Evolutionary conservation across 2,329 filamentous ascomycete genomes (phyloP), one percentile per base, ranked within the genome.

Genomic region (Ramularia collo-cygni): DNA sequence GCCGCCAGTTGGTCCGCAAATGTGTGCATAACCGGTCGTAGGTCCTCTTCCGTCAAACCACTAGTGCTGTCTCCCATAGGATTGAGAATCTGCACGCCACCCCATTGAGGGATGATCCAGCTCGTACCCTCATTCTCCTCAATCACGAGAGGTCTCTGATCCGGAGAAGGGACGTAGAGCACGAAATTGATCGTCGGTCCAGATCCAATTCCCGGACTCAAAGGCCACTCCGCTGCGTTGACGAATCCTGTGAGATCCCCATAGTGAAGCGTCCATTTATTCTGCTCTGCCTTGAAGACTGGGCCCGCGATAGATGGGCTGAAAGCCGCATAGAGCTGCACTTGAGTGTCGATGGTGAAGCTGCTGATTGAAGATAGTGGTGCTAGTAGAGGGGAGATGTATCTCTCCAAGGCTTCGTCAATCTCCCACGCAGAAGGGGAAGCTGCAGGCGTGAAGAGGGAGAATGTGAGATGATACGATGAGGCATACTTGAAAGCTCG

Each of bases 41-140:
- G 74, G 17, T 77, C 74, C 7, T 81, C 74, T 7, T 72, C 71
- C 1, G 77, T 69, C 8, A 95, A 74, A 46, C 77, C 6, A 64
- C 46, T 35, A 53, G 56, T 18, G 41, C 50, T 35, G 12, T 46
- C 24, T 64, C 67, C 29, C 18, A 39, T 63, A n/a, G 70, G 67
- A 51, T 83, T 83, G 36, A 94, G 69, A 27, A 86, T 81, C 38
- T 76, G 72, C 2, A 85, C 77, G 7, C 81, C 81, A 27, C 92
- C 92, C 92, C 92, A 98, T 67, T 98, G 92, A 0, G 92, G 92
- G 31, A 98, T 83, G 49, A 95, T 74, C 90, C 90, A 96, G 27
- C 87, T 88, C 8, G 81, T 87, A 6, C 71, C 75, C 24, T 68
- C 66, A 47, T 69, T 77, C 35, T 76, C 76, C 41, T 75, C 72